These are phyloP conservation scores for Candida pseudoglaebosa DNA, from an alignment of 805 yeast species.

Conservation along the genomic window DNA sequence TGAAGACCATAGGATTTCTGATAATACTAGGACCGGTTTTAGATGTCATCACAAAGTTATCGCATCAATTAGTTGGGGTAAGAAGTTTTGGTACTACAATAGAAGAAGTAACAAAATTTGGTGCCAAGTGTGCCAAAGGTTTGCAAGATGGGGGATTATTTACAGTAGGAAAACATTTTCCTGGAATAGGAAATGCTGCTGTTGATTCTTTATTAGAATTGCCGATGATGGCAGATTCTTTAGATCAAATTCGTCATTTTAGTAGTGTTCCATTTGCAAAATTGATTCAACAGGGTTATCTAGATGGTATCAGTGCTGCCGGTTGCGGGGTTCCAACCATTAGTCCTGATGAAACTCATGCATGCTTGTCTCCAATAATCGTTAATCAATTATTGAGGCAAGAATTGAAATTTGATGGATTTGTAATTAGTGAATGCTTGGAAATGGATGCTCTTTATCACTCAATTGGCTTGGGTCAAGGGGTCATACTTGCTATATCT, in stretches of 20 bases:
- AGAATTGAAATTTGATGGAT: slow-evolving; percentile 51
- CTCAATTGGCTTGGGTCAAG: slow-evolving; percentile 65
- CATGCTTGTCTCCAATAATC: slow-evolving; percentile 54
- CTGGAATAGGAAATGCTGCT: slow-evolving; percentile 61
- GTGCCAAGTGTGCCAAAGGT: slow-evolving; percentile 50
- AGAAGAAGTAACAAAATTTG: slow-evolving; percentile 54
- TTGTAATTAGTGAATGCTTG: slow-evolving; percentile 56
- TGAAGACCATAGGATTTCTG: slow-evolving; percentile 52
- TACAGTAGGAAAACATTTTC: slow-evolving; percentile 61
- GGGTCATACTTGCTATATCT: slow-evolving; percentile 55
- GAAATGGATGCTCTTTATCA: slow-evolving; percentile 62
- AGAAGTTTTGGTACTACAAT: slow-evolving; percentile 59
- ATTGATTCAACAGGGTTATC: slow-evolving; percentile 38
- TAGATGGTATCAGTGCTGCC: slow-evolving; percentile 58
- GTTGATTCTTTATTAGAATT: slow-evolving; percentile 55
- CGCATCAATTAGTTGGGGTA: slow-evolving; percentile 56
- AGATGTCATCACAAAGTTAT: slow-evolving; percentile 54
- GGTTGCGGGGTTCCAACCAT: slow-evolving; percentile 64
- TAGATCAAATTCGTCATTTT: slow-evolving; percentile 48
- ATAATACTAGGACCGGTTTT: slow-evolving; percentile 59
- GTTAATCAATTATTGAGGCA: slow-evolving; percentile 47
- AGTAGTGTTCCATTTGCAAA: slow-evolving; percentile 50
- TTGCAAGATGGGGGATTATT: slow-evolving; percentile 50
- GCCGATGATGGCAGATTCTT: slow-evolving; percentile 55
- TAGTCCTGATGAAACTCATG: slow-evolving; percentile 58